phyloP scores from a whole-genome alignment of 495 filamentous ascomycete species.

The Melanomma pulvis-pyrius region DNA sequence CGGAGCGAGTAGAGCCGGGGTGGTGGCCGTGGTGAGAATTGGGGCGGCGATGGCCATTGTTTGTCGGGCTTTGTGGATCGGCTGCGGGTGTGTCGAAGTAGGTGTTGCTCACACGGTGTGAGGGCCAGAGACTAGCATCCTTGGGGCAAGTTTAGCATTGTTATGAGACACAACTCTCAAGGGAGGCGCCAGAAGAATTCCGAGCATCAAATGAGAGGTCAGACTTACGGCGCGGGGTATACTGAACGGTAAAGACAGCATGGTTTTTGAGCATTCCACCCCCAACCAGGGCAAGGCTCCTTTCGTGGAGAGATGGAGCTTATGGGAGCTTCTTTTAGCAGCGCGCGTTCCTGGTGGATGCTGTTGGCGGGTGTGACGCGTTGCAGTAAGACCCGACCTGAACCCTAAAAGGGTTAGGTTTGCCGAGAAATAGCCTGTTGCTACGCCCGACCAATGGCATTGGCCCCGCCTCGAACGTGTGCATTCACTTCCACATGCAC shows the following conservation, averaged over 20 bases:
- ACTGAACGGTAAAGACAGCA: slow-evolving; percentile 23
- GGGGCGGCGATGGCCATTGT: slow-evolving; percentile 29
- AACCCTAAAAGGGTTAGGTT: background rate
- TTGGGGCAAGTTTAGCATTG: background rate
- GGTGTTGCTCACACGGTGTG: slow-evolving; percentile 16
- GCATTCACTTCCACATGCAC: background rate
- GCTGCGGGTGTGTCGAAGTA: slow-evolving; percentile 20
- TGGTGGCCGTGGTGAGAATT: slow-evolving; percentile 28
- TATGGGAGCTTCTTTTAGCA: background rate
- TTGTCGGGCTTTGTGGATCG: slow-evolving; percentile 21
- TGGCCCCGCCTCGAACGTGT: background rate
- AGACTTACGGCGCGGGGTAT: slow-evolving; percentile 22
- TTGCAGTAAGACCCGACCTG: background rate
- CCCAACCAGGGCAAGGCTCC: no score
- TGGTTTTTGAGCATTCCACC: background rate
- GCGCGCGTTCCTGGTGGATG: background rate
- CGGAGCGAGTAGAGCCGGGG: slow-evolving; percentile 24
- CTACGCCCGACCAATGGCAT: background rate
- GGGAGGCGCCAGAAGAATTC: background rate
- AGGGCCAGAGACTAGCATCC: slow-evolving; percentile 36
- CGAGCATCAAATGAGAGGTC: background rate
- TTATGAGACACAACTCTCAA: background rate
- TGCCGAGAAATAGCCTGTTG: background rate
- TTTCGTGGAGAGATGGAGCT: no score
- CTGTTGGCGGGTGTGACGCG: background rate